Percentiles rank a stretch among this genome's conserved stretches.
These are phyloP conservation scores for Coffea humblotiana DNA, from an alignment of 305 asterid species.

Conservation along the genomic window DNA sequence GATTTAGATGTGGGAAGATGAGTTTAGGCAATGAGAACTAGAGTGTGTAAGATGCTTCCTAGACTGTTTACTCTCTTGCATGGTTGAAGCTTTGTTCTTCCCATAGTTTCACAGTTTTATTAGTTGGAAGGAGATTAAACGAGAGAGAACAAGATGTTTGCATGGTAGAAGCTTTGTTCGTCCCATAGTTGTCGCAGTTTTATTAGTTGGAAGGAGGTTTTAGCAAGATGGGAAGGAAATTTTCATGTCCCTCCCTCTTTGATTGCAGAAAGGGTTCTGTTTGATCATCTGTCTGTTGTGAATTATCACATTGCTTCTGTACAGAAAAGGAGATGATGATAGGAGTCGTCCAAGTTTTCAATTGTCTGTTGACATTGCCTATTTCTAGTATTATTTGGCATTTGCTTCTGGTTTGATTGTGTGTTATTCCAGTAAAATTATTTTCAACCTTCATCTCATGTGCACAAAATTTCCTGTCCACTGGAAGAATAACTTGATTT, in stretches of 20 bases:
- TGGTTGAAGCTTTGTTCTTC: no score
- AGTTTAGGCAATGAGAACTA: neutral
- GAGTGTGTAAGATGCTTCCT: neutral
- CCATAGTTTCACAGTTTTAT: no score
- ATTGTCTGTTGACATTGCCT: neutral
- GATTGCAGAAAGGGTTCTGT: slow-evolving; percentile 7
- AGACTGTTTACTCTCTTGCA: neutral
- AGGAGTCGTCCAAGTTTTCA: slow-evolving; percentile 1
- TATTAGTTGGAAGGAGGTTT: slow-evolving; percentile 3
- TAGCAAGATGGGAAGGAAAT: neutral
- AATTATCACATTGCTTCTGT: slow-evolving; percentile 4
- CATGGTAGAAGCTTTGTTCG: neutral
- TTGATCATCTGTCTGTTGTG: slow-evolving; percentile 4
- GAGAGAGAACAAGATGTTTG: neutral
- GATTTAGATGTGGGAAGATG: slow-evolving; percentile 9
- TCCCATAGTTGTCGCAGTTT: neutral
- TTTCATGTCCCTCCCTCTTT: neutral
- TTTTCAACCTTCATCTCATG: neutral
- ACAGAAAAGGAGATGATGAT: slow-evolving; percentile 6
- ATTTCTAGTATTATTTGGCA: neutral
- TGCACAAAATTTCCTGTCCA: neutral
- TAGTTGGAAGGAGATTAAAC: no score
- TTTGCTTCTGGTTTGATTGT: neutral
- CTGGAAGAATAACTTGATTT: neutral
- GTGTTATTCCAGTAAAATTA: neutral